Conservation (phyloP, 306 rosid genomes). For the Begonia peltatifolia region DNA sequence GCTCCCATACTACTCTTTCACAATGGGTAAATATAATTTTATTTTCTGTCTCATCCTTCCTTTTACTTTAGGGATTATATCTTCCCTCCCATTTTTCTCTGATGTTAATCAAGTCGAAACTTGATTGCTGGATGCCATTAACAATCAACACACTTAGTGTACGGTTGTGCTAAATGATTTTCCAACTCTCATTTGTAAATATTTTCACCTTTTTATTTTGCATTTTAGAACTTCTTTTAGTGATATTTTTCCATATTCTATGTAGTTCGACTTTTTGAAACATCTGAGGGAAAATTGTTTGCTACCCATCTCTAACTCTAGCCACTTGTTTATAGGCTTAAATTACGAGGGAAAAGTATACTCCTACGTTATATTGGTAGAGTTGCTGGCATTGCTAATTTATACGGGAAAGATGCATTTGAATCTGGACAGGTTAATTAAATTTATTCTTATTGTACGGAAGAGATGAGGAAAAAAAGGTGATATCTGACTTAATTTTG, state of each 20-base stretch:
- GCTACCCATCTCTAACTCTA: not conserved
- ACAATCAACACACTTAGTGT: not conserved
- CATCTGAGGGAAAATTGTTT: not conserved
- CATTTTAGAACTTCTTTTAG: no score
- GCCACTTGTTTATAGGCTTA: constrained; percentile 26
- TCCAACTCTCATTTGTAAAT: no score
- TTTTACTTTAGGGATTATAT: not conserved
- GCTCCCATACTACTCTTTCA: constrained; percentile 31
- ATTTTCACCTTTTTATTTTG: no score
- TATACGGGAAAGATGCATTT: constrained; percentile 47
- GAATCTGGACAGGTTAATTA: constrained; percentile 54
- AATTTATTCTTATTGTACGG: not conserved
- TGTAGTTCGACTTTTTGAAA: not conserved
- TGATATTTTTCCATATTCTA: no score
- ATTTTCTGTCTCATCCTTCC: not conserved
- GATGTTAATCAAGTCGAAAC: not conserved
- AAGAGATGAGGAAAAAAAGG: not conserved
- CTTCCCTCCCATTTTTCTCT: not conserved
- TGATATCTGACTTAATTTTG: not conserved
- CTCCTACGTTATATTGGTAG: constrained; percentile 63
- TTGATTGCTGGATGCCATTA: no score
- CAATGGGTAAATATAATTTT: constrained; percentile 34
- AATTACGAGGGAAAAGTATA: constrained; percentile 43
- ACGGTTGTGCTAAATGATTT: not conserved
- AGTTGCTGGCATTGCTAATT: constrained; percentile 33